Conservation (phyloP, 2,329 filamentous ascomycete genomes). For the Xylariaceae sp. region DNA sequence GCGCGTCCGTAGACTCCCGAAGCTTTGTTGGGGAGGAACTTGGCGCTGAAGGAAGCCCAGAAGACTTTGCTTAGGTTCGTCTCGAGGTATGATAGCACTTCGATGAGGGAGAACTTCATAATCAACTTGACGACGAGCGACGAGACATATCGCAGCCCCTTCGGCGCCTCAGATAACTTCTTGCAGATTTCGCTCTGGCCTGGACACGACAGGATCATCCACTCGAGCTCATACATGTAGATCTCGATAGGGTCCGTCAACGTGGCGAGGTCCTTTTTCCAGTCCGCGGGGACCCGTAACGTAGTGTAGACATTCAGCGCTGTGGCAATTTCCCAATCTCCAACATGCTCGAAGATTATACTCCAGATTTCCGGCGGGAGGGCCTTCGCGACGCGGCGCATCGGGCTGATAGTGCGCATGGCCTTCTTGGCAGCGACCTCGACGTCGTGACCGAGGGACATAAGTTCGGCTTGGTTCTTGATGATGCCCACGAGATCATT, state of each 20-base stretch:
- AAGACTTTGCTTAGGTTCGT: slow-evolving; percentile 67
- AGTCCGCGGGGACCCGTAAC: slow-evolving; percentile 61
- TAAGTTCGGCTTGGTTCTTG: slow-evolving; percentile 71
- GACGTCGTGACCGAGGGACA: slow-evolving; percentile 69
- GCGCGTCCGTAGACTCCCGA: slow-evolving; percentile 81
- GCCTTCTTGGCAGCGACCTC: slow-evolving; percentile 48
- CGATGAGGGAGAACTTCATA: slow-evolving; percentile 82
- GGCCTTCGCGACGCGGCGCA: slow-evolving; percentile 36
- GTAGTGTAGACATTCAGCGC: slow-evolving; percentile 78
- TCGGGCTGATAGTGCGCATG: slow-evolving; percentile 35
- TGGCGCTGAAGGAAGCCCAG: slow-evolving; percentile 74
- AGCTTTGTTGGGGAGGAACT: slow-evolving; percentile 81
- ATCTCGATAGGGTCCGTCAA: slow-evolving; percentile 61
- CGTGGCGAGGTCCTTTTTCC: slow-evolving; percentile 24
- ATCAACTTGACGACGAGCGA: slow-evolving; percentile 81
- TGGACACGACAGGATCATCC: slow-evolving; percentile 72
- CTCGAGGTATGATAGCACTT: slow-evolving; percentile 71
- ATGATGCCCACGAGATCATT: slow-evolving; percentile 70
- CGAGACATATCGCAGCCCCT: slow-evolving; percentile 67
- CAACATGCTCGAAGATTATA: slow-evolving; percentile 76
- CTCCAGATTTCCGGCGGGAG: slow-evolving; percentile 87
- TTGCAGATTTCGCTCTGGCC: slow-evolving; percentile 64
- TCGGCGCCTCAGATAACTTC: slow-evolving; percentile 67
- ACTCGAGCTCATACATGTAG: slow-evolving; percentile 77
- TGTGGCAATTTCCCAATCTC: slow-evolving; percentile 87